Percentiles rank a stretch among this genome's conserved stretches.
phyloP scores from a whole-genome alignment of 768 basidiomycete species.

The Lactarius akahatsu region DNA sequence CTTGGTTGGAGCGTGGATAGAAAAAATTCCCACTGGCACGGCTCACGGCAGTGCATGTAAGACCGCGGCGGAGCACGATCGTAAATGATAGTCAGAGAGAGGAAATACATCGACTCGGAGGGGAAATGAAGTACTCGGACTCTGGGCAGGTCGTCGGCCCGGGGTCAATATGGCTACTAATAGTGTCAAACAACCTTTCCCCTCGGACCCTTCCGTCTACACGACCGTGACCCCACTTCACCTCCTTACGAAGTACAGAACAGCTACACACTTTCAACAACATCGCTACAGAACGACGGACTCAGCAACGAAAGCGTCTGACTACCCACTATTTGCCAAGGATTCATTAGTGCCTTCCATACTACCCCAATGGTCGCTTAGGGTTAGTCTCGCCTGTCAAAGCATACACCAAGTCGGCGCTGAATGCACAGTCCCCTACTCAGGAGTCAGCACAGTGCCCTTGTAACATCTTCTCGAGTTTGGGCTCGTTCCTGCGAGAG shows the following conservation, averaged over 20 bases:
- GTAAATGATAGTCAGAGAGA: neutral
- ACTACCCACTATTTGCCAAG: neutral
- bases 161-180: neutral
- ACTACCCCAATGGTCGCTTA: neutral
- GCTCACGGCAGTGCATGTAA: neutral
- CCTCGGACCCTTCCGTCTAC: no score
- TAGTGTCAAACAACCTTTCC: neutral
- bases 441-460: conserved; percentile 84
- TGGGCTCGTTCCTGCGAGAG: conserved; percentile 81
- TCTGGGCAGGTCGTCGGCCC: no score
- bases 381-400: conserved; percentile 71
- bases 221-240: neutral
- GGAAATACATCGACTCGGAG: neutral
- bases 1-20: conserved; percentile 10
- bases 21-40: neutral
- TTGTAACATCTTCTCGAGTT: conserved; percentile 78
- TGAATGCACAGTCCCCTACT: conserved; percentile 99
- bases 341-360: conserved; percentile 41
- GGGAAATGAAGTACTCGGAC: neutral
- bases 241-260: neutral
- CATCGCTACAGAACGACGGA: no score
- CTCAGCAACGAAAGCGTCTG: no score
- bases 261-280: neutral
- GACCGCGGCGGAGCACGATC: conserved; percentile 6
- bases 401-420: conserved; percentile 95